These are phyloP conservation scores for Hyaloscypha finlandica DNA, from an alignment of 495 filamentous ascomycete genomes.

Conservation along the genomic window DNA sequence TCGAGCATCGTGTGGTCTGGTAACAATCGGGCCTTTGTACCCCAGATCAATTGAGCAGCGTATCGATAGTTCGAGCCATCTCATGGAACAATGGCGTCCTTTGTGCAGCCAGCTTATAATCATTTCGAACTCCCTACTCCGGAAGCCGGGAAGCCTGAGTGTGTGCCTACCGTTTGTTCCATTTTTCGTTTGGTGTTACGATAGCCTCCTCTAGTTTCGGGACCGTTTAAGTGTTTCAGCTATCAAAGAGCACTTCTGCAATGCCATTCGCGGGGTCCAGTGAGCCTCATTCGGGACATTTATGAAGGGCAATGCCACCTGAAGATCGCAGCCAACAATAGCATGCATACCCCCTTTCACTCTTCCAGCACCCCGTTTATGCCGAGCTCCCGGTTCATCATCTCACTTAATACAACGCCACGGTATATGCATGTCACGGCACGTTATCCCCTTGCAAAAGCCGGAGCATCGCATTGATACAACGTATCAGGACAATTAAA, in stretches of 20 bases:
- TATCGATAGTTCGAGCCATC: too few relatives aligned
- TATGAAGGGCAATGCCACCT: not conserved
- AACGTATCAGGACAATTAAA: too few relatives aligned
- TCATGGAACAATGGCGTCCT: too few relatives aligned
- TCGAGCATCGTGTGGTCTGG: not conserved
- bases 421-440: not conserved
- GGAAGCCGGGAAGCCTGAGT: too few relatives aligned
- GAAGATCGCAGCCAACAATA: not conserved
- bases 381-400: not conserved
- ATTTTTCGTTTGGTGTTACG: not conserved
- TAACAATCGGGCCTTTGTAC: not conserved
- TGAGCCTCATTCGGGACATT: constrained; percentile 5
- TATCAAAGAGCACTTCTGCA: not conserved
- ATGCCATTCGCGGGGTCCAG: not conserved
- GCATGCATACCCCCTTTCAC: not conserved
- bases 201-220: not conserved
- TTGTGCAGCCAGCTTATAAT: too few relatives aligned
- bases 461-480: not conserved
- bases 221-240: not conserved
- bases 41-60: not conserved
- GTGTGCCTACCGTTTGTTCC: too few relatives aligned
- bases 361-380: not conserved
- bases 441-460: not conserved
- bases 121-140: too few relatives aligned
- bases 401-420: not conserved